A percentile compares a stretch with the other conserved stretches of the same genome.
Evolutionary conservation across 345 rosid species (phyloP).

Genomic region (Streptanthus diversifolius): DNA sequence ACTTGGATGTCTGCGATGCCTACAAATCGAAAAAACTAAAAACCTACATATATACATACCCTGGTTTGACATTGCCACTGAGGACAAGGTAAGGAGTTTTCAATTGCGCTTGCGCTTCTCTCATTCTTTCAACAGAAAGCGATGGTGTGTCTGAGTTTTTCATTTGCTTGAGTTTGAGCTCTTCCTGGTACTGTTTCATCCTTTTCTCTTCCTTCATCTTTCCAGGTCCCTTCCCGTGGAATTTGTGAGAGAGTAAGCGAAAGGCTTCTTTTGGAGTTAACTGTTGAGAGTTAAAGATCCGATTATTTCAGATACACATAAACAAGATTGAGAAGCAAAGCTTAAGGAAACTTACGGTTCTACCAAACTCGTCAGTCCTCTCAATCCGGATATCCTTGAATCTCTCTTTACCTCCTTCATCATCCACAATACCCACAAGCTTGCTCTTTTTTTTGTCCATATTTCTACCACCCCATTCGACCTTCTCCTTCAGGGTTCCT

Average conservation of each 20-base stretch:
- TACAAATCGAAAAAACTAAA: neutral
- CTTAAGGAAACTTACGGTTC: conserved; percentile 63
- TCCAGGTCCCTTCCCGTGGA: conserved; percentile 98
- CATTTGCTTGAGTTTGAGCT: conserved; percentile 94
- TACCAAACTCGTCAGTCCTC: conserved; percentile 93
- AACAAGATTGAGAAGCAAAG: neutral
- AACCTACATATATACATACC: conserved; percentile 48
- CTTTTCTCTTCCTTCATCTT: conserved; percentile 98
- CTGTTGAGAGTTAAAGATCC: conserved; percentile 37
- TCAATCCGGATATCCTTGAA: conserved; percentile 80
- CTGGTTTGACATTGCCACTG: conserved; percentile 92
- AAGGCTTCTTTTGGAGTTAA: conserved; percentile 95
- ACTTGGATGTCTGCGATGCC: neutral
- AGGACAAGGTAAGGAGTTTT: conserved; percentile 94
- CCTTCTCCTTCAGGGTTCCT: conserved; percentile 84
- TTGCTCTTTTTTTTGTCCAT: conserved; percentile 99
- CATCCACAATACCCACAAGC: conserved; percentile 74
- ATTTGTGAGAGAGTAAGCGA: conserved; percentile 75
- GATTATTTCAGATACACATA: neutral
- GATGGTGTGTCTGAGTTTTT: conserved; percentile 97
- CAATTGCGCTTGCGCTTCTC: conserved; percentile 84
- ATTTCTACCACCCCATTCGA: conserved; percentile 98
- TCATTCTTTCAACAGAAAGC: conserved; percentile 85
- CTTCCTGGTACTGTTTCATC: conserved; percentile 87
- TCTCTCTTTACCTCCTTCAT: conserved; percentile 40